phyloP scores from a whole-genome alignment of 2,329 filamentous ascomycete species.

The Epichloe hybrida region DNA sequence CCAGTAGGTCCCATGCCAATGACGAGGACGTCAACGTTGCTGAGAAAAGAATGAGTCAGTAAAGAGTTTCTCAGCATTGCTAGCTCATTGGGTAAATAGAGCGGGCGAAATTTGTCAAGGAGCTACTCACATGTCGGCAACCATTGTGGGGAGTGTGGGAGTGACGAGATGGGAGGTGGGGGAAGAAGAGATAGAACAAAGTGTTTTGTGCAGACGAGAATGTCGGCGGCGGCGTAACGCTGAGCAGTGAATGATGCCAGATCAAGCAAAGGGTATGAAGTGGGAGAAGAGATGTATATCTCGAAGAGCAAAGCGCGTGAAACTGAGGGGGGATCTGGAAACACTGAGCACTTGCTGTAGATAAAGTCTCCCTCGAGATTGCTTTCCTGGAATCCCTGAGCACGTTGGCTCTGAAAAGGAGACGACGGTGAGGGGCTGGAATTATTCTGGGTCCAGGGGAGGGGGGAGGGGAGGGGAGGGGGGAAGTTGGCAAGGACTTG shows the following conservation, averaged over 20 bases:
- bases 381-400: conserved; percentile 1
- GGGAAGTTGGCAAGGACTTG: neutral
- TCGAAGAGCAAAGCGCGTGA: conserved; percentile 10
- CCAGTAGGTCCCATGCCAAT: conserved; percentile 97
- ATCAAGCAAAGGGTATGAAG: neutral
- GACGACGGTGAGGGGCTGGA: conserved; percentile 28
- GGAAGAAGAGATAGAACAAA: no score
- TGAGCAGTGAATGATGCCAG: conserved; percentile 5
- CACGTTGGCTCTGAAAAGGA: conserved; percentile 12
- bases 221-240: conserved; percentile 5
- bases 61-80: neutral
- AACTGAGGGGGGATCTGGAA: conserved; percentile 12
- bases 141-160: conserved; percentile 23
- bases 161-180: neutral
- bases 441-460: conserved; percentile 21
- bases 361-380: conserved; percentile 9
- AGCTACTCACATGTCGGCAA: conserved; percentile 24
- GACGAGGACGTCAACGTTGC: conserved; percentile 90
- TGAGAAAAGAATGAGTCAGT: conserved; percentile 20
- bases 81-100: neutral
- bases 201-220: neutral
- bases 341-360: conserved; percentile 16
- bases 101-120: neutral
- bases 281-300: conserved; percentile 2
- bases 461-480: conserved; percentile 3